phyloP scores from a whole-genome alignment of 2,329 filamentous ascomycete species.

The Talaromyces islandicus region DNA sequence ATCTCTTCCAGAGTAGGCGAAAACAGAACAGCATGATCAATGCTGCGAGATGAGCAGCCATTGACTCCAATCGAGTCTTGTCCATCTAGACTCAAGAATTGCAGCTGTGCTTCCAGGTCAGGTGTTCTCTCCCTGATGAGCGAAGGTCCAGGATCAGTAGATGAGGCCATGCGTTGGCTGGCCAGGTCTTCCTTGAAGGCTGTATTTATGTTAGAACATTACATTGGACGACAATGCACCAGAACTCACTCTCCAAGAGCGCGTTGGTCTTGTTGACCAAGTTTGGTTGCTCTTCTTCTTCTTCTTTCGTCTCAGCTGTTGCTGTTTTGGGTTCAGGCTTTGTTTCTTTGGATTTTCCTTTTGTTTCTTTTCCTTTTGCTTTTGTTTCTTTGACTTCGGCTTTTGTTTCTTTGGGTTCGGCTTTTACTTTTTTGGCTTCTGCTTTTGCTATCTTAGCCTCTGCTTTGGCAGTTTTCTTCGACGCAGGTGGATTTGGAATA shows the following conservation, averaged over 20 bases:
- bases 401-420: neutral
- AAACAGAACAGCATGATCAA: constrained; percentile 9
- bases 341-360: neutral
- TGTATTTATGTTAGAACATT: constrained; percentile 3
- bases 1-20: constrained; percentile 10
- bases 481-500: neutral
- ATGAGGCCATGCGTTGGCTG: neutral
- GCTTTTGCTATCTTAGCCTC: neutral
- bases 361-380: no score
- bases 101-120: constrained; percentile 8
- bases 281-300: constrained; percentile 3
- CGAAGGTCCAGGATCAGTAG: neutral
- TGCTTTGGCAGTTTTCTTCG: neutral
- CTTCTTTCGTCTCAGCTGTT: neutral
- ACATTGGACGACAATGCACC: no score
- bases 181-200: constrained; percentile 12
- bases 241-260: constrained; percentile 8
- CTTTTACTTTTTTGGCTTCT: neutral
- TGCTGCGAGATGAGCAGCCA: constrained; percentile 1
- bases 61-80: neutral
- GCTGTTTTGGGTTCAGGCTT: neutral
- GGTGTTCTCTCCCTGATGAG: neutral
- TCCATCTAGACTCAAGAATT: constrained; percentile 8
- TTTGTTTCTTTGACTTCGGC: neutral
- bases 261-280: constrained; percentile 9